Percentiles rank a stretch among this genome's conserved stretches.
These are phyloP conservation scores for Rhizoclosmatium sp. DNA, from an alignment of 192 early-diverging fungal species.

Conservation along the genomic window DNA sequence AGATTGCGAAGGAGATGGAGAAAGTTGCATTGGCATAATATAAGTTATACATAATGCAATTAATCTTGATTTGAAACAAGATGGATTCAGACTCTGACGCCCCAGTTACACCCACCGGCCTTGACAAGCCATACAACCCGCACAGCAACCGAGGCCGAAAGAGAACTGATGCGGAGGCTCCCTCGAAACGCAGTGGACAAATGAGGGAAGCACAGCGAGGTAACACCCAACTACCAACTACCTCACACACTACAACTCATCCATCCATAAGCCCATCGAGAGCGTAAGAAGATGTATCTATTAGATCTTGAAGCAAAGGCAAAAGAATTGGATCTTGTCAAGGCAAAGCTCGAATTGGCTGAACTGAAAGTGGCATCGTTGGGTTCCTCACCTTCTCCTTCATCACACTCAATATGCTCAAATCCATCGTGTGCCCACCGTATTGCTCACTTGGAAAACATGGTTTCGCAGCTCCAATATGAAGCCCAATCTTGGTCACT, in stretches of 20 bases:
- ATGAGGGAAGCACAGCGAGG: slow-evolving; percentile 12
- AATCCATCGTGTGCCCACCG: not conserved
- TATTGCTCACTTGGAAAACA: not conserved
- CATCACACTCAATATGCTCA: too few relatives aligned
- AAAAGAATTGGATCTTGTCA: not conserved
- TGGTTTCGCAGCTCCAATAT: not conserved
- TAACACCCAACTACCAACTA: not conserved
- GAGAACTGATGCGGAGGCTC: not conserved
- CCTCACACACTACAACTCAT: not conserved
- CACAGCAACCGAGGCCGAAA: slow-evolving; percentile 16
- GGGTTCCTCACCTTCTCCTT: too few relatives aligned
- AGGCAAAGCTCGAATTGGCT: not conserved
- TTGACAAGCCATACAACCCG: slow-evolving; percentile 3
- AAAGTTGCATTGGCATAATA: not conserved
- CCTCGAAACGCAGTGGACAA: not conserved
- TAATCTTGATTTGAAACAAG: too few relatives aligned
- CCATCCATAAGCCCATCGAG: not conserved
- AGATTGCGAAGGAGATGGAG: not conserved
- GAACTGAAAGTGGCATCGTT: not conserved
- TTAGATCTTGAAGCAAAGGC: not conserved
- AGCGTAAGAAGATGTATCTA: not conserved
- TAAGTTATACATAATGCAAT: too few relatives aligned
- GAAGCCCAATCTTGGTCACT: not conserved
- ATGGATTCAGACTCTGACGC: too few relatives aligned
- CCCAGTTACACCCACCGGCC: too few relatives aligned